Evolutionary conservation across 192 early-diverging fungal genomes (phyloP).

Genomic region (Backusella sp.): DNA sequence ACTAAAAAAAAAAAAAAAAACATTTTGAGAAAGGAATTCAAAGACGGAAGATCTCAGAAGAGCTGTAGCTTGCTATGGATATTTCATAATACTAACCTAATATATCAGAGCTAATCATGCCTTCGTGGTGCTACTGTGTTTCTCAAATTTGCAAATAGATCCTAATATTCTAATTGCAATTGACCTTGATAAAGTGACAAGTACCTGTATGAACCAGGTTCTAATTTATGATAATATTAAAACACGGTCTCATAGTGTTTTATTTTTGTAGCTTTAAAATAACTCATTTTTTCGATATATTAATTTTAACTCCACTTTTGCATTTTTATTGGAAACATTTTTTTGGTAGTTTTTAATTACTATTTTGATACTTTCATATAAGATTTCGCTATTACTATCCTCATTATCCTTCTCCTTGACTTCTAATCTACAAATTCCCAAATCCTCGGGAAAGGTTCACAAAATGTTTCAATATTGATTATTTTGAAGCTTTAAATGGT

Average conservation of each 20-base stretch:
- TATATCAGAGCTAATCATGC: background rate
- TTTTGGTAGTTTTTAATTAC: too few species aligned
- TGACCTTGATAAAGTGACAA: background rate
- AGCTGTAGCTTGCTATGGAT: background rate
- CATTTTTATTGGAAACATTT: too few species aligned
- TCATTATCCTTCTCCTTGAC: too few species aligned
- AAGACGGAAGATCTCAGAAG: background rate
- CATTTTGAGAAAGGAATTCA: background rate
- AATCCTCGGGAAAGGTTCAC: too few species aligned
- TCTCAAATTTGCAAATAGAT: background rate
- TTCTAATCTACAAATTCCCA: too few species aligned
- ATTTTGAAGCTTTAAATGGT: too few species aligned
- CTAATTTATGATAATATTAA: background rate
- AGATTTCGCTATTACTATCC: too few species aligned
- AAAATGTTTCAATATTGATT: too few species aligned
- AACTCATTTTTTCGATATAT: background rate
- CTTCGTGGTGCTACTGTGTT: background rate
- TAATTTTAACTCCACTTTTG: too few species aligned
- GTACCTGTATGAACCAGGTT: background rate
- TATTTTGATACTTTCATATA: too few species aligned
- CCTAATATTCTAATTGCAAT: background rate
- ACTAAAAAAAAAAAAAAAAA: too few species aligned
- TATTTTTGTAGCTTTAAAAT: background rate
- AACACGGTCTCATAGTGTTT: background rate
- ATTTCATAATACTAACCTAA: background rate